phyloP scores from a whole-genome alignment of 345 rosid genomes.

The Populus alba region DNA sequence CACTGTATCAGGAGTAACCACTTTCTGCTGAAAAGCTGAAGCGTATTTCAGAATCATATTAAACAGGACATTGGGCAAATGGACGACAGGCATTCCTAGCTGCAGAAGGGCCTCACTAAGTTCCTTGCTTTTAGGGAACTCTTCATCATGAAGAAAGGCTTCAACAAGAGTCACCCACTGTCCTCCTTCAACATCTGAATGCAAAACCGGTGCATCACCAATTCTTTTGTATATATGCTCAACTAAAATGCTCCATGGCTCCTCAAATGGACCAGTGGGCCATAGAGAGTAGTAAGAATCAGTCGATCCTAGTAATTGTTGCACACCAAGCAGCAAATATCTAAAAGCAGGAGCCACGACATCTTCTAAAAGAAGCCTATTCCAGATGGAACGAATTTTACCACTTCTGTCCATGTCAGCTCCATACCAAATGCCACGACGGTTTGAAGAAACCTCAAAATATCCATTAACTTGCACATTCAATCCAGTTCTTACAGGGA shows the following conservation, averaged over 20 bases:
- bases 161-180: slow-evolving; percentile 79
- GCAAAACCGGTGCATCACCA: slow-evolving; percentile 55
- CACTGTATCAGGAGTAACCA: slow-evolving; percentile 78
- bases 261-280: slow-evolving; percentile 87
- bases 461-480: slow-evolving; percentile 84
- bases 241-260: slow-evolving; percentile 88
- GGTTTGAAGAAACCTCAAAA: slow-evolving; percentile 95
- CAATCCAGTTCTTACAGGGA: slow-evolving; percentile 91
- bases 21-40: slow-evolving; percentile 60
- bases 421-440: slow-evolving; percentile 98
- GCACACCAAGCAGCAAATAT: slow-evolving; percentile 64
- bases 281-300: slow-evolving; percentile 67
- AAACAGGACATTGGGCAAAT: slow-evolving; percentile 64
- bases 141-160: slow-evolving; percentile 84
- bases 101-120: slow-evolving; percentile 68
- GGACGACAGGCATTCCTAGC: slow-evolving; percentile 82
- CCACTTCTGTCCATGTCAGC: slow-evolving; percentile 98
- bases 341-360: slow-evolving; percentile 71
- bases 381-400: slow-evolving; percentile 90
- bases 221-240: slow-evolving; percentile 69
- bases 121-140: slow-evolving; percentile 61
- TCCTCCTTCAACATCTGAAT: slow-evolving; percentile 68
- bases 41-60: slow-evolving; percentile 67
- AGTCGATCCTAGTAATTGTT: slow-evolving; percentile 56
- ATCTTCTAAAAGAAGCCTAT: slow-evolving; percentile 90